These are phyloP conservation scores for Setaria italica DNA, from an alignment of 202 grass and related monocot genomes.

Conservation along the genomic window DNA sequence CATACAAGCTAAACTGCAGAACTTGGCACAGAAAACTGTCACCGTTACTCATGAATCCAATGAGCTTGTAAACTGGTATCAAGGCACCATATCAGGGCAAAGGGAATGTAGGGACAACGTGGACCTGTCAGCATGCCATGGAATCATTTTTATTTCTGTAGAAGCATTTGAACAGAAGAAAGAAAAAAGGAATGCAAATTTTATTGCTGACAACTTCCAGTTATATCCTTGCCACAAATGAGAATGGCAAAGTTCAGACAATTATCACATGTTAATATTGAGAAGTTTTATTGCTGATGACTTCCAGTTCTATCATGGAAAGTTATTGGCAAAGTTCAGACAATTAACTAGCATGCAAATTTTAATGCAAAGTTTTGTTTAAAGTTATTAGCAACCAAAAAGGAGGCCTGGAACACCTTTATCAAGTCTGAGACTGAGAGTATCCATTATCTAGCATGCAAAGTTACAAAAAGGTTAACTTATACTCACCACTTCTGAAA, in stretches of 20 bases:
- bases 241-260: background rate
- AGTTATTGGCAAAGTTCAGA: too few relatives aligned
- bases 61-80: background rate
- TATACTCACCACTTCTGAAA: slow-evolving; percentile 23
- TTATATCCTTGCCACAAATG: background rate
- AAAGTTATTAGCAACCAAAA: background rate
- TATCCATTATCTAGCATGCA: background rate
- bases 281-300: too few relatives aligned
- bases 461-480: slow-evolving; percentile 11
- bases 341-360: too few relatives aligned
- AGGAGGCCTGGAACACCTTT: background rate
- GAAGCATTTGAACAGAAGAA: background rate
- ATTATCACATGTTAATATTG: too few relatives aligned
- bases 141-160: slow-evolving; percentile 4
- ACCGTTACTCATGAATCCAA: background rate
- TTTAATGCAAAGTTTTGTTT: too few relatives aligned
- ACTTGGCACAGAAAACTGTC: slow-evolving; percentile 1
- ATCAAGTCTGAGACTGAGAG: background rate
- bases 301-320: too few relatives aligned
- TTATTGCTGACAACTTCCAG: background rate
- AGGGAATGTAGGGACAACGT: slow-evolving; percentile 8
- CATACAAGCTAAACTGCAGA: background rate
- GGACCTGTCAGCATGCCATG: background rate
- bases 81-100: background rate
- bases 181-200: background rate